Base-by-base conservation (phyloP, 75 land plant species). In the Pseudotsuga menziesii region DNA sequence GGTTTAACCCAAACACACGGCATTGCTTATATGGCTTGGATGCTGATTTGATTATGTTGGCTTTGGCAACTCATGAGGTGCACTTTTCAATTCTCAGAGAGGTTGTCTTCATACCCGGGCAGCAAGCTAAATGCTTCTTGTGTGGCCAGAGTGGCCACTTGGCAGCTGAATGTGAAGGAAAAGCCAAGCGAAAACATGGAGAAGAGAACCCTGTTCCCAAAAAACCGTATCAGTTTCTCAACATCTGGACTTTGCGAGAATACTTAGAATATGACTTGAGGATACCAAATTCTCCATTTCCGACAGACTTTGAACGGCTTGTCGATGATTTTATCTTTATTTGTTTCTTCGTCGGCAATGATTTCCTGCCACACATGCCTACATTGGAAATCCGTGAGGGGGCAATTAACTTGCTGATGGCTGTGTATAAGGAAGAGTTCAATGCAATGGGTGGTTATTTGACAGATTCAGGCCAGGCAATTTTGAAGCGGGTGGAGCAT, bases 261-360 rank as follows among this genome's bases (percentile, higher is more conserved):
- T 97, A 97, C 62, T 58, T 97, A 84, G 92, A 97, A 66, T 85
- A 86, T 77, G 99, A 97, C 76, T 61, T 94, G 80, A 80, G 78
- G 27, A 88, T 94, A 52, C 88, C 88, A 27, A 88, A 92, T 72
- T 87, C 88, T 67, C 95, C 92, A 35, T 89, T 89, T 76, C 81
- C 86, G 77, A 32, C 32, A 29, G 95, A 97, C 61, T 84, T 97
- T 77, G 99, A 97, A 63, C 84, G 91, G 64, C 84, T 94, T 57
- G 85, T 97, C 57, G 98, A 97, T 82, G 98, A 94, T 82, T 97
- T 97, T 80, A 88, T 97, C 73, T 97, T 97, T 77, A 87, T 97
- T 85, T 97, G 99, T 73, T 97, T 97, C 79, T 97, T 94, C 85
- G 98, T 97, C 79, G 99, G 99, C 55, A 97, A 97, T 91, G 99